Base-by-base conservation (phyloP, 805 yeast genomes). In the Starmerella apicola region DNA sequence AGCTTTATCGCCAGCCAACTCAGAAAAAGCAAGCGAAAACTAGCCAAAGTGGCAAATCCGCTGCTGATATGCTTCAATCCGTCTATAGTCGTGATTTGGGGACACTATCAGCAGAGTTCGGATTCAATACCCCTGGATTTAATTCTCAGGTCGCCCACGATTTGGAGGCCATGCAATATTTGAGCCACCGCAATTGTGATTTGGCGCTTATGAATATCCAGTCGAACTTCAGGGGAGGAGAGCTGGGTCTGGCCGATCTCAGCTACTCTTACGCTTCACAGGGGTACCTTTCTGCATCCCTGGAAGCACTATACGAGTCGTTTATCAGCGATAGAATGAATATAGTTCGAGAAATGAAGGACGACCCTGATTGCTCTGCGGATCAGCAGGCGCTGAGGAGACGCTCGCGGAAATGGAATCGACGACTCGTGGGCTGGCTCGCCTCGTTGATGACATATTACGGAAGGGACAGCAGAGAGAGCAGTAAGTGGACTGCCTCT, bases 241-340 rank as follows among this genome's bases (percentile, higher is more conserved):
- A 32, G 15, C 30, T 19, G 12, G 24, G 34, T 8, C 10, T 32
- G 9, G 24, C 34, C 16, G 17, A 19, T 9, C 34, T 32, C 25
- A 20, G 34, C 16, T 13, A 20, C 7, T n/a, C 34, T 13, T 22
- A 17, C 32, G 38, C 29, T 18, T 6, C 32, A 26, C 42, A 33
- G 25, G 38, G 43, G 26, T 18, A 31, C 29, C 17, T 27, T 10
- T 13, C 5, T 4, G 20, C 34, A 5, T 39, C 41, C 16, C 31
- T 38, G 12, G 25, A 35, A 30, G 29, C 37, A 21, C 32, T 32
- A 16, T 12, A 19, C 30, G 32, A 24, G 22, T 37, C 37, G 9
- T 41, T 41, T 17, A 7, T 41, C 18, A 21, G 39, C 9, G 36
- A 36, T 15, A 28, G 44, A 13, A 19, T 32, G 16, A 6, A 18